Conservation (phyloP, 257 asterid species). For the Ehretia macrophylla region DNA sequence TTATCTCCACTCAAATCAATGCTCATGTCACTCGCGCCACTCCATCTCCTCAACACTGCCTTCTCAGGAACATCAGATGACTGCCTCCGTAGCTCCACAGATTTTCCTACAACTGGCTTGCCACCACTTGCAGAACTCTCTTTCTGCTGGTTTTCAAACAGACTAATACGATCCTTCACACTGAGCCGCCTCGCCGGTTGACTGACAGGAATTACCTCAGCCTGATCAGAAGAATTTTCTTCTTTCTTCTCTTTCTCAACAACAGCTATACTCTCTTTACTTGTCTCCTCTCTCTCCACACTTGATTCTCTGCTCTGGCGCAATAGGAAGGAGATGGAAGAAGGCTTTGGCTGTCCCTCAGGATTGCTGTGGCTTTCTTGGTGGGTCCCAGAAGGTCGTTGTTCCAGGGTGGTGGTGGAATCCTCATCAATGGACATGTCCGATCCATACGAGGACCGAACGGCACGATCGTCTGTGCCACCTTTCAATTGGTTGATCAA, state of each 20-base stretch:
- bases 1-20: slow-evolving; percentile 73
- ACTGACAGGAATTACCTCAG: slow-evolving; percentile 34
- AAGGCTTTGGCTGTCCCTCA: slow-evolving; percentile 6
- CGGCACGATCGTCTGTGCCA: slow-evolving; percentile 38
- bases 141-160: slow-evolving; percentile 90
- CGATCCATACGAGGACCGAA: slow-evolving; percentile 56
- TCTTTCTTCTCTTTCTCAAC: slow-evolving; percentile 15
- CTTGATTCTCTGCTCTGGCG: slow-evolving; percentile 23
- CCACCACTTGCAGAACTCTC: slow-evolving; percentile 65
- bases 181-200: slow-evolving; percentile 71
- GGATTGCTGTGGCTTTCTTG: slow-evolving; percentile 20
- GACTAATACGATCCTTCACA: slow-evolving; percentile 80
- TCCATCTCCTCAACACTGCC: slow-evolving; percentile 82
- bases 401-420: slow-evolving; percentile 30
- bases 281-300: slow-evolving; percentile 19
- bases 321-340: slow-evolving; percentile 1
- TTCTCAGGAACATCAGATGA: slow-evolving; percentile 77
- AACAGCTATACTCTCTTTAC: slow-evolving; percentile 9
- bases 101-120: slow-evolving; percentile 52
- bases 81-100: slow-evolving; percentile 66
- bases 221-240: slow-evolving; percentile 18
- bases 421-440: slow-evolving; percentile 50
- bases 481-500: slow-evolving; percentile 49
- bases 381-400: slow-evolving; percentile 9
- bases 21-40: slow-evolving; percentile 94